These are phyloP conservation scores for Fusarium sp. DNA, from an alignment of 2,329 filamentous ascomycete species.

Conservation along the genomic window DNA sequence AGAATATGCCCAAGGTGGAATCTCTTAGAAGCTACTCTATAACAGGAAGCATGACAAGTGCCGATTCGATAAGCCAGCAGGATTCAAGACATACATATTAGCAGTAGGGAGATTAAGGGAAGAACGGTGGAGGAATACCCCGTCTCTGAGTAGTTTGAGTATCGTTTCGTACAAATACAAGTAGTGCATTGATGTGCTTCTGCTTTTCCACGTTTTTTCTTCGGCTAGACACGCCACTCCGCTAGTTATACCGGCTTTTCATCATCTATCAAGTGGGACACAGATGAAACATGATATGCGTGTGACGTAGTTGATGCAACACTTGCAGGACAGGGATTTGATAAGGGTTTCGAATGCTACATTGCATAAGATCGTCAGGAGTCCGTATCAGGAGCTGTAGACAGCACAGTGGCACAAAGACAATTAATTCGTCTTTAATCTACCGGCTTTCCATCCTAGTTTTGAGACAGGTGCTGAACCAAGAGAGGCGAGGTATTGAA, in stretches of 20 bases:
- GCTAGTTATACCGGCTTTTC: background rate
- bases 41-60: constrained; percentile 26
- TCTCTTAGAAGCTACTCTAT: constrained; percentile 26
- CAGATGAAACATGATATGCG: background rate
- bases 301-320: background rate
- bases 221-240: too few species aligned
- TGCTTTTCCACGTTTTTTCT: background rate
- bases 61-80: constrained; percentile 25
- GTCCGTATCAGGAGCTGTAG: background rate
- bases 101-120: background rate
- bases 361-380: background rate
- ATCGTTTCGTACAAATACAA: background rate
- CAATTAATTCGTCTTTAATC: background rate
- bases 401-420: background rate
- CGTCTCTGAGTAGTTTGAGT: background rate
- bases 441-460: too few species aligned
- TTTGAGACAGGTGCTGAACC: too few species aligned
- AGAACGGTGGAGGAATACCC: background rate
- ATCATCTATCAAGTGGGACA: background rate
- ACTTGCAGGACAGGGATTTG: background rate
- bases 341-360: background rate
- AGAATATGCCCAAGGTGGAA: constrained; percentile 39
- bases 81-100: constrained; percentile 11
- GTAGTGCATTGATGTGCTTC: background rate
- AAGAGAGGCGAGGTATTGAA: too few species aligned